Percentiles rank a stretch among this genome's conserved stretches.
phyloP scores from a whole-genome alignment of 768 basidiomycete genomes.

The Kwoniella sp. region DNA sequence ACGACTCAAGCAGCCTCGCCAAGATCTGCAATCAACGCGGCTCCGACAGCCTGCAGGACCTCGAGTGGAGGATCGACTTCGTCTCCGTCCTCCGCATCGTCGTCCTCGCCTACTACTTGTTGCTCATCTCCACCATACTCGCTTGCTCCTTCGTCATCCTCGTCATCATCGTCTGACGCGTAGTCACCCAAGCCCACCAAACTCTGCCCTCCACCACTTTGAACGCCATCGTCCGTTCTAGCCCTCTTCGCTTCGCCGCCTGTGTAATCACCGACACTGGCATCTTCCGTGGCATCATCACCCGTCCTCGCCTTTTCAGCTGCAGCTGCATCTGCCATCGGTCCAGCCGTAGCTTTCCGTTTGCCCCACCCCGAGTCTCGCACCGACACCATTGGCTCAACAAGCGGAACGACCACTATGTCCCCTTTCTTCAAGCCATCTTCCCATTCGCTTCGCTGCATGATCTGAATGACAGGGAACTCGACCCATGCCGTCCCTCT shows the following conservation, averaged over 20 bases:
- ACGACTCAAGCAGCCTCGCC: constrained; percentile 9
- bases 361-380: constrained; percentile 27
- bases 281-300: not conserved
- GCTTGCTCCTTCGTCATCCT: constrained; percentile 54
- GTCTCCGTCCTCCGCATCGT: constrained; percentile 4
- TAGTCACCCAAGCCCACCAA: constrained; percentile 42
- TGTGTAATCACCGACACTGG: not conserved
- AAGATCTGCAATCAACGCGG: constrained; percentile 27
- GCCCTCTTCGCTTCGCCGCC: constrained; percentile 10
- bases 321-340: not conserved
- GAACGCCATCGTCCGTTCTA: not conserved
- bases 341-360: not conserved
- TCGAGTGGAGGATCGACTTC: constrained; percentile 8
- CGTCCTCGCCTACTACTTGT: not conserved
- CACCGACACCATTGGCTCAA: not conserved
- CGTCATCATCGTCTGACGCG: constrained; percentile 55
- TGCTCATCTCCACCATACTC: constrained; percentile 43
- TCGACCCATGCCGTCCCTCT: constrained; percentile 73
- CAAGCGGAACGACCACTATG: constrained; percentile 7
- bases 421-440: constrained; percentile 6
- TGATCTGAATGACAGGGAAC: constrained; percentile 79
- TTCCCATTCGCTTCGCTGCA: constrained; percentile 66
- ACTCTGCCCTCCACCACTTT: constrained; percentile 8
- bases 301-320: too few species aligned
- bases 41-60: constrained; percentile 20